Evolutionary conservation across 495 filamentous ascomycete genomes (phyloP).

Genomic region (Podospora pseudopauciseta): DNA sequence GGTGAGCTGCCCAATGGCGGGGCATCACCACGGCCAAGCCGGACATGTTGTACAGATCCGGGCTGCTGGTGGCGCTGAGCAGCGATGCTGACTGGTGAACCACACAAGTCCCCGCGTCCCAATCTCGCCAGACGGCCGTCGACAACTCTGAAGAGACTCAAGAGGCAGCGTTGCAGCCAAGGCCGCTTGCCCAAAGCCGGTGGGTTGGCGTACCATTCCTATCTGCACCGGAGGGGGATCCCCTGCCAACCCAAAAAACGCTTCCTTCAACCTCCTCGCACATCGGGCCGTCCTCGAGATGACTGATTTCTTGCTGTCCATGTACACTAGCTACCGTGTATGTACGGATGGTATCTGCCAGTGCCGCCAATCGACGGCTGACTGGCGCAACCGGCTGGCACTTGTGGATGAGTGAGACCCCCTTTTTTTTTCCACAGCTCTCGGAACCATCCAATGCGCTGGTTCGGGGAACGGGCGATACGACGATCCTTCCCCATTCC

Average conservation of each 20-base stretch:
- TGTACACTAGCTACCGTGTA: not conserved
- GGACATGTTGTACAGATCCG: constrained; percentile 32
- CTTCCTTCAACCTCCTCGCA: not conserved
- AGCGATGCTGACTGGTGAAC: not conserved
- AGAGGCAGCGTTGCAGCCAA: constrained; percentile 8
- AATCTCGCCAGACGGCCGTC: constrained; percentile 16
- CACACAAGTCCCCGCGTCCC: constrained; percentile 16
- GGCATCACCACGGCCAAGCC: constrained; percentile 28
- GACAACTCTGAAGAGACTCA: not conserved
- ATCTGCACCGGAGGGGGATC: not conserved
- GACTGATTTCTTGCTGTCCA: not conserved
- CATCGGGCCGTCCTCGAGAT: constrained; percentile 5
- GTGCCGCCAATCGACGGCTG: not conserved
- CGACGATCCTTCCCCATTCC: not conserved
- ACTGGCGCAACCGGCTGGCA: not conserved
- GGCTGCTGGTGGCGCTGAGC: constrained; percentile 24
- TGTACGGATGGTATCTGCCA: not conserved
- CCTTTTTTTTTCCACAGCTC: not conserved
- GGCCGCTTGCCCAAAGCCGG: constrained; percentile 17
- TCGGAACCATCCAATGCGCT: not conserved
- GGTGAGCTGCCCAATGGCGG: constrained; percentile 20
- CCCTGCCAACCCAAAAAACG: not conserved
- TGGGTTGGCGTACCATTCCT: not conserved
- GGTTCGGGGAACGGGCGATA: not conserved
- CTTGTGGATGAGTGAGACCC: not conserved